Evolutionary conservation across 805 yeast genomes (phyloP).

Genomic region (Yarrowia sp.): DNA sequence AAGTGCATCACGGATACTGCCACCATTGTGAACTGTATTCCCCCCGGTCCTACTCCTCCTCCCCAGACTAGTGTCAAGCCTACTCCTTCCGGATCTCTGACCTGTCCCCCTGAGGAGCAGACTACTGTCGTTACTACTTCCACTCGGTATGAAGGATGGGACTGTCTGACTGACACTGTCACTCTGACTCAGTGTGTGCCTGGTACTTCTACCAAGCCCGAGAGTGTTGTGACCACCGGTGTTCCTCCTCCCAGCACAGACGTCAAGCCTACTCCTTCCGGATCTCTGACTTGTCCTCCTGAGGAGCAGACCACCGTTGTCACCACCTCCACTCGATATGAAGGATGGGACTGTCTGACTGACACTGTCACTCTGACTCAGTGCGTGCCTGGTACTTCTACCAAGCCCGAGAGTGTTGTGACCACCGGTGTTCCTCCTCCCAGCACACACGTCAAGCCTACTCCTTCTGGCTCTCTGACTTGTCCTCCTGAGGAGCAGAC

Average conservation of each 20-base stretch:
- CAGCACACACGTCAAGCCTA: background rate
- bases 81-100: background rate
- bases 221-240: slow-evolving; percentile 1
- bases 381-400: slow-evolving; percentile 7
- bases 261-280: background rate
- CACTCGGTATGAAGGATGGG: slow-evolving; percentile 11
- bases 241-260: background rate
- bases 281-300: slow-evolving; percentile 8
- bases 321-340: slow-evolving; percentile 5
- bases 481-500: slow-evolving; percentile 21
- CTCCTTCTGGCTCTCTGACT: slow-evolving; percentile 9
- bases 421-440: background rate
- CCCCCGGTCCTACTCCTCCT: background rate
- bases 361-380: background rate
- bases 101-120: slow-evolving; percentile 18
- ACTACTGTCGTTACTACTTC: background rate
- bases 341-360: slow-evolving; percentile 14
- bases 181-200: background rate
- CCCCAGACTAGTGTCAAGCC: slow-evolving; percentile 10
- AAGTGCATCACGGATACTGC: background rate
- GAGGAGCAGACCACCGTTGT: slow-evolving; percentile 3
- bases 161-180: slow-evolving; percentile 13
- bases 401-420: slow-evolving; percentile 6
- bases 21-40: background rate
- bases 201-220: slow-evolving; percentile 4